These are phyloP conservation scores for Sporothrix pseudoabietina DNA, from an alignment of 2,329 filamentous ascomycete genomes.

Conservation along the genomic window DNA sequence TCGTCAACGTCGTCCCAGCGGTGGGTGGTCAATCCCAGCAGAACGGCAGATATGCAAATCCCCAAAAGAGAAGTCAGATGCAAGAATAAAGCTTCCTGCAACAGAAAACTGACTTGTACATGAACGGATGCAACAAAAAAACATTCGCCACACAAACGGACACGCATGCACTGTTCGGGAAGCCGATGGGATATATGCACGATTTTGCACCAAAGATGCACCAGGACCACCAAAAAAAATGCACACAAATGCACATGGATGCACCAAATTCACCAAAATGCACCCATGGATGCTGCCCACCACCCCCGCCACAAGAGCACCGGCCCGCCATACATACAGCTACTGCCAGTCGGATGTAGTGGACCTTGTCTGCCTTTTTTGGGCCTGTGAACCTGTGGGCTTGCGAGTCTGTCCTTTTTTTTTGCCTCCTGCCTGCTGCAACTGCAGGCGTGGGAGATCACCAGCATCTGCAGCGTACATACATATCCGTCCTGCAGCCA, in stretches of 20 bases:
- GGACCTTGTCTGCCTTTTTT: neutral
- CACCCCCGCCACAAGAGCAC: conserved; percentile 1
- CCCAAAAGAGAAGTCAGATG: neutral
- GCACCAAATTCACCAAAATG: neutral
- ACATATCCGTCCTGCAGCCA: conserved; percentile 30
- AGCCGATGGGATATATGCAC: conserved; percentile 18
- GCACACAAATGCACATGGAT: neutral
- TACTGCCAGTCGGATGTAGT: neutral
- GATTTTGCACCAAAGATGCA: conserved; percentile 5
- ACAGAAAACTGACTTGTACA: neutral
- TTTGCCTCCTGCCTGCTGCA: neutral
- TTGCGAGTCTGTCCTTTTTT: neutral
- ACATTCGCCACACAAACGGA: conserved; percentile 7
- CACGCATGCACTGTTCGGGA: neutral
- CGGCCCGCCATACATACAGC: conserved; percentile 28
- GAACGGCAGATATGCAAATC: conserved; percentile 11
- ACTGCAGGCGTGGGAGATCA: conserved; percentile 28
- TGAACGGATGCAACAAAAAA: conserved; percentile 15
- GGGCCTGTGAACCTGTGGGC: neutral
- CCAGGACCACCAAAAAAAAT: neutral
- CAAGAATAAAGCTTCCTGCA: neutral
- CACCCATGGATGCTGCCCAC: neutral
- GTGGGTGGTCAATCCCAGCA: neutral
- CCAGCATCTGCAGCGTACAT: conserved; percentile 27
- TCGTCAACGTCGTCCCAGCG: neutral